Evolutionary conservation across 306 rosid genomes (phyloP), one percentile per base, ranked within the genome.

Genomic region (Lathyrus tuberosus): DNA sequence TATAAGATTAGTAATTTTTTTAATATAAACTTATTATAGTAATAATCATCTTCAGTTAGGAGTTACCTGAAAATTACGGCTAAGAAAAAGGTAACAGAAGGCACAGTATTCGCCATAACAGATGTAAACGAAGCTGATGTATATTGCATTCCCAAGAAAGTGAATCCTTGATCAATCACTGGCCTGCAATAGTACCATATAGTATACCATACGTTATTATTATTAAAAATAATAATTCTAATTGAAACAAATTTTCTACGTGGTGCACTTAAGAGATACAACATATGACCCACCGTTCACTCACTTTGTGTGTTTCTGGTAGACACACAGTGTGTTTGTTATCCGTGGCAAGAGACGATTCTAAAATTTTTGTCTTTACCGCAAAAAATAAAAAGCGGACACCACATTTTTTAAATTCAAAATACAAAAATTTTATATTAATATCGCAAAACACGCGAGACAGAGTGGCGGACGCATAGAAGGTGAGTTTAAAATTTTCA

Each of bases 41-140:
- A 35, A 7, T 35, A 35, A 35, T 35, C 40, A 31, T 31, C 6
- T 31, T 31, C 0, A 4, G 4, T 31, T 48, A 48, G 5, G 24
- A 3, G 30, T 20, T 79, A 86, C 96, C 96, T 62, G 40, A 83
- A 63, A 75, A 85, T 72, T 8, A 83, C 76, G 0, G 96, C 90
- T 17, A 89, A 69, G 11, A 84, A 11, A 73, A 89, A 89, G 37
- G 96, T 89, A 59, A 89, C 59, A 4, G 91, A 89, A 16, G 93
- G 96, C 14, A 84, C 85, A 0, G 93, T 91, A 53, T 90, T 85
- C 88, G 85, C 74, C 56, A 90, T 46, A 28, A 88, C 93, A 10
- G 96, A 84, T 38, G 96, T 37, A 75, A 77, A 90, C 24, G 96
- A 80, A 18, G 96, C 93, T 0, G 96, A 85, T 2, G 96, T 90